phyloP scores from a whole-genome alignment of 768 basidiomycete species.

The Nidula microcarpa region DNA sequence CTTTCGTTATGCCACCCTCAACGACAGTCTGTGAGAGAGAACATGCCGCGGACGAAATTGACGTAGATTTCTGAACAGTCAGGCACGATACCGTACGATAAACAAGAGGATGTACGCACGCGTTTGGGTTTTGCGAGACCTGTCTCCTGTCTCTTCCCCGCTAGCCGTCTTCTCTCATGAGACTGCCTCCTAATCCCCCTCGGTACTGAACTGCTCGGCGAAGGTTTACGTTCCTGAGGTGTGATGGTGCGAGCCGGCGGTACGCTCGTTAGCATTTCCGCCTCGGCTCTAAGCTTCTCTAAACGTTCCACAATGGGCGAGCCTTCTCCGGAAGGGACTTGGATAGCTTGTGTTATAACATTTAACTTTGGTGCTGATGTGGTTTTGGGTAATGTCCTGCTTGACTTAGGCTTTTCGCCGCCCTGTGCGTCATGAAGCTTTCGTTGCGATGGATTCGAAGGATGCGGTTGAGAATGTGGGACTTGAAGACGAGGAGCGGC shows the following conservation, averaged over 20 bases:
- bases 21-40: slow-evolving; percentile 14
- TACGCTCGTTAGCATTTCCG: slow-evolving; percentile 17
- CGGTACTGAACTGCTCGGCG: not conserved
- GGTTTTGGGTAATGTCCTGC: not conserved
- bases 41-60: no score
- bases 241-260: slow-evolving; percentile 2
- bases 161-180: not conserved
- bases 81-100: not conserved
- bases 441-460: not conserved
- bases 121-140: not conserved
- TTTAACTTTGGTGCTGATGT: not conserved
- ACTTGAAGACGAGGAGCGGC: not conserved
- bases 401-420: not conserved
- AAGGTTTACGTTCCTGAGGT: not conserved
- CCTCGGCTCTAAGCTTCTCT: slow-evolving; percentile 18
- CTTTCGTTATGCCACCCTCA: slow-evolving; percentile 24
- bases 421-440: not conserved
- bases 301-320: slow-evolving; percentile 17
- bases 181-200: not conserved
- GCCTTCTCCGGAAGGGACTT: slow-evolving; percentile 11
- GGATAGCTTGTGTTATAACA: slow-evolving; percentile 9
- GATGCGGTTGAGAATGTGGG: slow-evolving; percentile 5
- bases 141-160: not conserved
- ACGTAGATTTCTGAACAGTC: not conserved
- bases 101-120: not conserved